Percentiles rank a stretch among this genome's conserved stretches.
phyloP scores from a whole-genome alignment of 495 filamentous ascomycete genomes.

The Extremus antarcticus region DNA sequence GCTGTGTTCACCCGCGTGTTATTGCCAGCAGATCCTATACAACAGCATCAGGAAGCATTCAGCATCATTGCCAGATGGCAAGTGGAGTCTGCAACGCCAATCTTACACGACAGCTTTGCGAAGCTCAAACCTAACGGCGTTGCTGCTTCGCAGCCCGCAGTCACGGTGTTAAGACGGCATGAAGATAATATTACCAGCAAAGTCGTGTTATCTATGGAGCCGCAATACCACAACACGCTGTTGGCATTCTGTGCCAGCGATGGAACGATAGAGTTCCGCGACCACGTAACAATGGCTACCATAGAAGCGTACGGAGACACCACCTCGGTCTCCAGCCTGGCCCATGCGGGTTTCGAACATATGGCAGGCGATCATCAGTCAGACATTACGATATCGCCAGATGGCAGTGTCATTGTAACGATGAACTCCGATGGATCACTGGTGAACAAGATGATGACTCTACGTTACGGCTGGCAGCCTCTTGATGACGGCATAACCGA shows the following conservation, averaged over 20 bases:
- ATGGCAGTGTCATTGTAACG: constrained; percentile 53
- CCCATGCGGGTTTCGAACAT: constrained; percentile 58
- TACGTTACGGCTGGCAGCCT: constrained; percentile 14
- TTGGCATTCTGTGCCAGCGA: constrained; percentile 63
- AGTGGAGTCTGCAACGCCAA: constrained; percentile 46
- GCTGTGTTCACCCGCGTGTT: constrained; percentile 59
- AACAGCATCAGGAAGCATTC: constrained; percentile 48
- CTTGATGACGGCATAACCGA: constrained; percentile 16
- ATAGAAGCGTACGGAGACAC: constrained; percentile 51
- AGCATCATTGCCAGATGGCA: constrained; percentile 73
- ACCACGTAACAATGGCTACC: constrained; percentile 55
- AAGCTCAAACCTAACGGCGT: constrained; percentile 57
- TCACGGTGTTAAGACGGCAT: constrained; percentile 47
- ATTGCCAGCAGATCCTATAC: constrained; percentile 32
- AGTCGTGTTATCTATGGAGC: constrained; percentile 54
- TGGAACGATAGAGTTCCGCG: constrained; percentile 65
- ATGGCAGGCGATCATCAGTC: constrained; percentile 15
- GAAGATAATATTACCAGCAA: constrained; percentile 55
- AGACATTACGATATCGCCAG: constrained; percentile 57
- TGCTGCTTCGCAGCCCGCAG: constrained; percentile 24
- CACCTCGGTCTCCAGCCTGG: constrained; percentile 52
- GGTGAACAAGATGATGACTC: constrained; percentile 38
- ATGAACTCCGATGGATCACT: constrained; percentile 55
- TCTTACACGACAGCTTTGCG: constrained; percentile 61
- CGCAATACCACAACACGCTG: constrained; percentile 54